Conservation (phyloP, 2,329 filamentous ascomycete genomes). For the Stromatinia cepivora region DNA sequence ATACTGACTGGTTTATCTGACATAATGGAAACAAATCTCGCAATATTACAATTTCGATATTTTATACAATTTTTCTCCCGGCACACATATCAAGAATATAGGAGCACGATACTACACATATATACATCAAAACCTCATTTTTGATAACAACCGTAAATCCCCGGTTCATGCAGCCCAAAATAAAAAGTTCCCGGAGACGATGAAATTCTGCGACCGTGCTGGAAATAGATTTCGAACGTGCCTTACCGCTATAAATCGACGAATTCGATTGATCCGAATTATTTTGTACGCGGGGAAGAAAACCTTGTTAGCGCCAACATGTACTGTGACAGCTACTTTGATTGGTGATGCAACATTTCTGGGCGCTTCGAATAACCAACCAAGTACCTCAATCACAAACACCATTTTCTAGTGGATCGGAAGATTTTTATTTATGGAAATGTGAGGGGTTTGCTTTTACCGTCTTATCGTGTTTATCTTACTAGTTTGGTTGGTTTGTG, state of each 20-base stretch:
- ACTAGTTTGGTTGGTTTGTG: slow-evolving; percentile 15
- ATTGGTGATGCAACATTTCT: slow-evolving; percentile 14
- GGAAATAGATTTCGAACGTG: slow-evolving; percentile 20
- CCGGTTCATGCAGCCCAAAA: slow-evolving; percentile 22
- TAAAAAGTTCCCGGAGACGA: slow-evolving; percentile 17
- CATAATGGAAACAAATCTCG: slow-evolving; percentile 30
- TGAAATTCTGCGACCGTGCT: slow-evolving; percentile 17
- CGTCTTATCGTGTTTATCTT: slow-evolving; percentile 16
- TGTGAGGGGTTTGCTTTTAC: slow-evolving; percentile 10
- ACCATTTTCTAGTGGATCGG: slow-evolving; percentile 16
- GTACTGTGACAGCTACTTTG: slow-evolving; percentile 19
- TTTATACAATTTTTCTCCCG: slow-evolving; percentile 5
- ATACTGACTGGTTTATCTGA: slow-evolving; percentile 35
- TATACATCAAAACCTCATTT: slow-evolving; percentile 19
- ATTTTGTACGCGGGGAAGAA: slow-evolving; percentile 23
- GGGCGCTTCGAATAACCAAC: slow-evolving; percentile 21
- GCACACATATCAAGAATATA: slow-evolving; percentile 3
- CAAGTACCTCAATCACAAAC: slow-evolving; percentile 4
- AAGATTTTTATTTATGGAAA: slow-evolving; percentile 19
- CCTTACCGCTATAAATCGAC: slow-evolving; percentile 10
- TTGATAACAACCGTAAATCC: slow-evolving; percentile 1
- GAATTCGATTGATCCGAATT: slow-evolving; percentile 13
- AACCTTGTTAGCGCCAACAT: slow-evolving; percentile 23
- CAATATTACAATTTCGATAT: slow-evolving; percentile 17
- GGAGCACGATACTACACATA: slow-evolving; percentile 21